These are phyloP conservation scores for Globisporangium nodosum DNA, from an alignment of 352 stramenopile species.

Conservation along the genomic window DNA sequence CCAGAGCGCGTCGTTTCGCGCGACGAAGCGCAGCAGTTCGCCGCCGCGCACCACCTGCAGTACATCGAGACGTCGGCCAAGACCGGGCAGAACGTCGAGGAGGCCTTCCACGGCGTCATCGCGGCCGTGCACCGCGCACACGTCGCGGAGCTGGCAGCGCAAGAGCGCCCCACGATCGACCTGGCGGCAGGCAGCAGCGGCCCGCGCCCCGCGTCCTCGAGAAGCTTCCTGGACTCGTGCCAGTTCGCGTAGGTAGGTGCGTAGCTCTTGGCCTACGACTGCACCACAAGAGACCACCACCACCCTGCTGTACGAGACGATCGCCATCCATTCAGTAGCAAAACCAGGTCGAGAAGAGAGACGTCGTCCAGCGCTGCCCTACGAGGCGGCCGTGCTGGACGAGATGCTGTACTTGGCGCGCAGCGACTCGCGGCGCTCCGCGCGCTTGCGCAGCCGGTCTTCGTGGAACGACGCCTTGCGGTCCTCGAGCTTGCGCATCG, in stretches of 20 bases:
- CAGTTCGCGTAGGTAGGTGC: neutral
- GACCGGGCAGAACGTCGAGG: constrained; percentile 57
- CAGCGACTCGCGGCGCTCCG: constrained; percentile 55
- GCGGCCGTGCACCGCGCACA: constrained; percentile 44
- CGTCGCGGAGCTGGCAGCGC: constrained; percentile 22
- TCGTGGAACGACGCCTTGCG: constrained; percentile 63
- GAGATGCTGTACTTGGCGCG: constrained; percentile 67
- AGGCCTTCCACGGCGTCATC: constrained; percentile 57
- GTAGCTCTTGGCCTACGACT: neutral
- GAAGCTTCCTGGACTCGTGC: neutral
- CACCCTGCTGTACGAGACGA: no score
- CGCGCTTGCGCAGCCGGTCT: constrained; percentile 49
- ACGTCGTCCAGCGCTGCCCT: neutral
- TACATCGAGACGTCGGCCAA: constrained; percentile 83
- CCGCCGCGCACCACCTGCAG: constrained; percentile 57
- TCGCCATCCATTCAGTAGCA: no score
- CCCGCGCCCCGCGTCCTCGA: neutral
- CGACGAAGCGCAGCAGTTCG: constrained; percentile 66
- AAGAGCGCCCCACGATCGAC: constrained; percentile 26
- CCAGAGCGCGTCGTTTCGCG: constrained; percentile 39
- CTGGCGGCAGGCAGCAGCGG: constrained; percentile 10
- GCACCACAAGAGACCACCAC: no score
- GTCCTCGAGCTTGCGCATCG: constrained; percentile 46
- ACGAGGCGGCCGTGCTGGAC: constrained; percentile 14
- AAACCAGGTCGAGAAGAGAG: no score